These are phyloP conservation scores for Pholiota molesta DNA, from an alignment of 768 basidiomycete genomes.

Conservation along the genomic window DNA sequence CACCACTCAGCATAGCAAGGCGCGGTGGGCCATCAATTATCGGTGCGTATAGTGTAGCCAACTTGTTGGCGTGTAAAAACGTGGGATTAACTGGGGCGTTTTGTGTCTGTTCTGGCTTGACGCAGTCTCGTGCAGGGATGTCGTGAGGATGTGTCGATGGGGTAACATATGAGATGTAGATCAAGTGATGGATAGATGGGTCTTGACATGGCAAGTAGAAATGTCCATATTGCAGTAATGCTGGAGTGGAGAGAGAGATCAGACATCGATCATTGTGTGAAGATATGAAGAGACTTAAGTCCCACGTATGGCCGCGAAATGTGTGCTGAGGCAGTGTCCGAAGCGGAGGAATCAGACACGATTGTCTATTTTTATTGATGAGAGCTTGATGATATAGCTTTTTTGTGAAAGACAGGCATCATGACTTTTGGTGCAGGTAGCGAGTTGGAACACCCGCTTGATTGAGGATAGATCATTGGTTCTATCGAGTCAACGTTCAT, in stretches of 20 bases:
- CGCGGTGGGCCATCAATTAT: neutral
- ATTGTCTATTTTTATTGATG: neutral
- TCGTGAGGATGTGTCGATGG: neutral
- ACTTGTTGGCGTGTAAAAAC: neutral
- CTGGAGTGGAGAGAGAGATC: conserved; percentile 1
- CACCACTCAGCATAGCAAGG: neutral
- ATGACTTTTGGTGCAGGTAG: neutral
- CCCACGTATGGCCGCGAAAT: conserved; percentile 11
- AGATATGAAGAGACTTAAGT: conserved; percentile 6
- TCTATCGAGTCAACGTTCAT: too few species aligned
- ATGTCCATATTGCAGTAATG: neutral
- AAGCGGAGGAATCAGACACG: conserved; percentile 3
- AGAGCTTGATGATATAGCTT: conserved; percentile 1
- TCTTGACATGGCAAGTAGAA: conserved; percentile 11
- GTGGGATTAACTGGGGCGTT: conserved; percentile 6
- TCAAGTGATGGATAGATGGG: conserved; percentile 15
- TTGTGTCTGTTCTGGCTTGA: conserved; percentile 7
- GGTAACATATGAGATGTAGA: conserved; percentile 7
- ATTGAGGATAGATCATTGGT: neutral
- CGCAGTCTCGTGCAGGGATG: neutral
- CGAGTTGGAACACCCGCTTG: neutral
- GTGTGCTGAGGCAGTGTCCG: conserved; percentile 1
- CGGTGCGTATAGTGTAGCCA: conserved; percentile 4
- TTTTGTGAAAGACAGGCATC: neutral
- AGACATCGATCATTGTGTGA: conserved; percentile 16